A percentile compares a stretch with the other conserved stretches of the same genome.
Conservation (phyloP, 352 stramenopile genomes). For the Pythium grandisporangium region DNA sequence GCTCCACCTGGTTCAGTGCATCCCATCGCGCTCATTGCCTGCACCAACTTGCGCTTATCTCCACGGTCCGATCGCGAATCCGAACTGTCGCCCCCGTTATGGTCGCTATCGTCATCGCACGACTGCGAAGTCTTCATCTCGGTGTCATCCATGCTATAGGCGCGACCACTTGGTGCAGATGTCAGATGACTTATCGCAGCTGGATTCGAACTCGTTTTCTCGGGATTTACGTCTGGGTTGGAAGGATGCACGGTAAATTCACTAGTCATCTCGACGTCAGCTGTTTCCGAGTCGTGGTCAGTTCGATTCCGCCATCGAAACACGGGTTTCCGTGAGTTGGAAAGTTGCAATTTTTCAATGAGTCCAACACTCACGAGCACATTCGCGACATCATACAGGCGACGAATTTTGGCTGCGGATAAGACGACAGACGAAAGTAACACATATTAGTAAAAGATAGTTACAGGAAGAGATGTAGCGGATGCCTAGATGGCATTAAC, state of each 20-base stretch:
- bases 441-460: no score
- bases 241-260: background rate
- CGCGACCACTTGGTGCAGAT: no score
- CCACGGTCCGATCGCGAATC: conserved; percentile 40
- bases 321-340: conserved; percentile 72
- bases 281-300: background rate
- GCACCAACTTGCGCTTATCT: conserved; percentile 25
- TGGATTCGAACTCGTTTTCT: no score
- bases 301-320: conserved; percentile 67
- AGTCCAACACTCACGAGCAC: conserved; percentile 91
- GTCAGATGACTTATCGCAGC: no score
- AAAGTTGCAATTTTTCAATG: conserved; percentile 85
- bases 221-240: background rate
- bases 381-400: conserved; percentile 97
- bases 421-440: background rate
- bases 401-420: conserved; percentile 86
- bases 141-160: conserved; percentile 5
- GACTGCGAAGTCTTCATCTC: conserved; percentile 42
- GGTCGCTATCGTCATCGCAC: conserved; percentile 20
- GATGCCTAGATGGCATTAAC: no score
- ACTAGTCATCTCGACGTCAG: conserved; percentile 1
- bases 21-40: no score
- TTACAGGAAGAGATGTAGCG: no score
- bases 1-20: background rate
- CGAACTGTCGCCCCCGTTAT: conserved; percentile 48